Percentiles rank a stretch among this genome's conserved stretches.
These are phyloP conservation scores for Coelastrella sp. DNA, from an alignment of 139 green algal genomes.

Conservation along the genomic window DNA sequence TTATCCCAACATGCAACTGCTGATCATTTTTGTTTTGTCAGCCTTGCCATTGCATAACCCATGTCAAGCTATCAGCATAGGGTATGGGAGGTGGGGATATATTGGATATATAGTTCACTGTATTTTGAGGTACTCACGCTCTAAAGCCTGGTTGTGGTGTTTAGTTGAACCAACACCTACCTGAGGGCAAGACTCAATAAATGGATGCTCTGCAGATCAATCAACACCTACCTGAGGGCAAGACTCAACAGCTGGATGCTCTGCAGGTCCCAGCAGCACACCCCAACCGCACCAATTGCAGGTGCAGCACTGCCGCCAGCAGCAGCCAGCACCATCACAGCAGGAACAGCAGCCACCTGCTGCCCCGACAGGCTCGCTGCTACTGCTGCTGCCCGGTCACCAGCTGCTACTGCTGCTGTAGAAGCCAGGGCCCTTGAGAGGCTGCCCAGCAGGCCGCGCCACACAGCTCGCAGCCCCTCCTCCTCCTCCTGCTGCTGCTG, in stretches of 20 bases:
- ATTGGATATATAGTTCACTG: no score
- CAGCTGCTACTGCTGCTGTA: slow-evolving; percentile 18
- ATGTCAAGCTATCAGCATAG: no score
- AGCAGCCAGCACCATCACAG: background rate
- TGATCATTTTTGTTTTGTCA: no score
- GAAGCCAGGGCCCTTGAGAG: slow-evolving; percentile 19
- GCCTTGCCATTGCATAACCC: no score
- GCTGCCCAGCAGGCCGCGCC: slow-evolving; percentile 24
- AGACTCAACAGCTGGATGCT: slow-evolving; percentile 33
- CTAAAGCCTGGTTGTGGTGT: no score
- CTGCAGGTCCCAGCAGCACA: slow-evolving; percentile 20
- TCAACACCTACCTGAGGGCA: slow-evolving; percentile 22
- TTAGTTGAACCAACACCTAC: background rate
- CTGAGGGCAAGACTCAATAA: slow-evolving; percentile 24
- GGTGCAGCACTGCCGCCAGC: background rate
- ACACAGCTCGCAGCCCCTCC: slow-evolving; percentile 2
- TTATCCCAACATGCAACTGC: no score
- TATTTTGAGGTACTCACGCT: no score
- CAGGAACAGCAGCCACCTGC: background rate
- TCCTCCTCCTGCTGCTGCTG: background rate
- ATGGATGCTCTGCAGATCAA: slow-evolving; percentile 8
- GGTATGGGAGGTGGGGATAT: no score
- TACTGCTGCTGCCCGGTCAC: slow-evolving; percentile 21
- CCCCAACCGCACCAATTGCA: background rate
- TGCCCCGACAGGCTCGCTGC: slow-evolving; percentile 4